Percentiles rank a stretch among this genome's conserved stretches.
Conservation (phyloP, 1,139 yeast genomes). For the Meyerozyma smithsonii region DNA sequence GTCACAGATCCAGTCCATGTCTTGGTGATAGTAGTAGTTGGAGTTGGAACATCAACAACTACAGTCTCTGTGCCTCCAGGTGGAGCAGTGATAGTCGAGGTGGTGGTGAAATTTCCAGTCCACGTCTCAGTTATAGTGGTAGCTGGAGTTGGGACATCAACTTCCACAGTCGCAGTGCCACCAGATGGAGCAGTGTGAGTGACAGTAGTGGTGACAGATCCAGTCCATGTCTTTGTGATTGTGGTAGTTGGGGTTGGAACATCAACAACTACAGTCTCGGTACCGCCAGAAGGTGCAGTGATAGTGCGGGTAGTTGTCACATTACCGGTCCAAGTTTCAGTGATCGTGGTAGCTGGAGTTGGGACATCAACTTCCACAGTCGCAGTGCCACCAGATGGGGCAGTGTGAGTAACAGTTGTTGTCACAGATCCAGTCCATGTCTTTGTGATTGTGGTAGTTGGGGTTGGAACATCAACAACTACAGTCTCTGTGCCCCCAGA, state of each 20-base stretch:
- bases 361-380: slow-evolving; percentile 9
- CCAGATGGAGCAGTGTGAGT: slow-evolving; percentile 5
- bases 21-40: slow-evolving; percentile 8
- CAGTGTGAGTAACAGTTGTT: background rate
- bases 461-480: slow-evolving; percentile 5
- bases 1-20: slow-evolving; percentile 8
- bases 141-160: slow-evolving; percentile 15
- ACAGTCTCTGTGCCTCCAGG: slow-evolving; percentile 13
- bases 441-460: slow-evolving; percentile 5
- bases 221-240: slow-evolving; percentile 8
- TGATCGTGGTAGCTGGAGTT: slow-evolving; percentile 4
- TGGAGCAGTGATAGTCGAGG: slow-evolving; percentile 10
- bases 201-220: slow-evolving; percentile 5
- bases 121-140: slow-evolving; percentile 15
- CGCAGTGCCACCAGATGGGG: slow-evolving; percentile 3
- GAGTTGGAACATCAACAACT: slow-evolving; percentile 12
- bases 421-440: slow-evolving; percentile 1
- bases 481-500: slow-evolving; percentile 9
- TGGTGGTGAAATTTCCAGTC: slow-evolving; percentile 11
- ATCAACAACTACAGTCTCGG: background rate
- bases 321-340: slow-evolving; percentile 8
- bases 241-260: slow-evolving; percentile 11
- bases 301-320: slow-evolving; percentile 6
- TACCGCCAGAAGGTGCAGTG: background rate
- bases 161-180: slow-evolving; percentile 14